Percentiles rank a stretch among this genome's conserved stretches.
Conservation (phyloP, 139 green algal genomes). For the Monoraphidium neglectum region DNA sequence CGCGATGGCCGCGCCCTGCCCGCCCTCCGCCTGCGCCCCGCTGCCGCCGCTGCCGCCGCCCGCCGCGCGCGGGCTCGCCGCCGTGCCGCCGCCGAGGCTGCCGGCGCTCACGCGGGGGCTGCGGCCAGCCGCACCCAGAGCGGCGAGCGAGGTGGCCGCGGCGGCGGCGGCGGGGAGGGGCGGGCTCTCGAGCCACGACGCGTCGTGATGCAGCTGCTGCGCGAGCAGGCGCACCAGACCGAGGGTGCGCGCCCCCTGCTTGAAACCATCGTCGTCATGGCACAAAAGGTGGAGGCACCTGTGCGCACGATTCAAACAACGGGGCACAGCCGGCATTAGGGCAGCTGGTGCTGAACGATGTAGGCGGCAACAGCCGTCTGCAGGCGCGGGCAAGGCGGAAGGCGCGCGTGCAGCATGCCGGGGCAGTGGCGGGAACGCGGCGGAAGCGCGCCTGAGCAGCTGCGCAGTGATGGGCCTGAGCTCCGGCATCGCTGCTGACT, state of each 20-base stretch:
- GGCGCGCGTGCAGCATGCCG: no score
- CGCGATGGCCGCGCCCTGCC: slow-evolving; percentile 3
- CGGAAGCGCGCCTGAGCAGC: slow-evolving; percentile 23
- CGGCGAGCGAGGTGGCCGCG: no score
- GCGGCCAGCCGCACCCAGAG: not conserved
- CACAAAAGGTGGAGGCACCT: slow-evolving; percentile 45
- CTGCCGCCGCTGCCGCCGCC: not conserved
- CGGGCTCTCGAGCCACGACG: slow-evolving; percentile 11
- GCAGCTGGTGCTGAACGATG: no score
- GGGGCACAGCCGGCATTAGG: not conserved
- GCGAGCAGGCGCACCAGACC: slow-evolving; percentile 18
- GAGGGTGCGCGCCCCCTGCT: slow-evolving; percentile 16
- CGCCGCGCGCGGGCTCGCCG: no score
- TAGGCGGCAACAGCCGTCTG: no score
- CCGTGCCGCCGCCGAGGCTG: no score
- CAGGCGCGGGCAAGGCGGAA: no score
- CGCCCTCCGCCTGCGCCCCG: not conserved
- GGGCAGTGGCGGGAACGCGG: no score
- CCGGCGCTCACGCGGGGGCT: not conserved
- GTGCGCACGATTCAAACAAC: no score
- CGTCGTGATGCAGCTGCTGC: slow-evolving; percentile 24
- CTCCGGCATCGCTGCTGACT: slow-evolving; percentile 18
- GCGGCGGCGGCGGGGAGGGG: slow-evolving; percentile 21
- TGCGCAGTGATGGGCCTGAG: slow-evolving; percentile 34
- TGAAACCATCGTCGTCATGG: slow-evolving; percentile 28